A percentile compares a stretch with the other conserved stretches of the same genome.
Conservation (phyloP, 1,284 basidiomycete genomes). For the Volvariella surrecta region DNA sequence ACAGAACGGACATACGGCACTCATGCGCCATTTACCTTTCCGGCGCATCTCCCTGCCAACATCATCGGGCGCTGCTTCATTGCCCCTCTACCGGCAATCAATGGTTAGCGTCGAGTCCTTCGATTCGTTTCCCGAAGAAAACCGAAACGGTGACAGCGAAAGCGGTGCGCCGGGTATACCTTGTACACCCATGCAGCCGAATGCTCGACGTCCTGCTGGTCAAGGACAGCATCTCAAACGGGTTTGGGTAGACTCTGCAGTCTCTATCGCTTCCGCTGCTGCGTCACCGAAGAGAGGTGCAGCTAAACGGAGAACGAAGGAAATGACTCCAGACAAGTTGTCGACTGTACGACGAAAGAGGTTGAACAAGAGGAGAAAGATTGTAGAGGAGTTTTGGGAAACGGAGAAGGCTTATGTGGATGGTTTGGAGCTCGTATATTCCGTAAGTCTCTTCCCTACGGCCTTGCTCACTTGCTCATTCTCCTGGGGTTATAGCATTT, state of each 20-base stretch:
- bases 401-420: slow-evolving; percentile 76
- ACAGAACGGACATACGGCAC: neutral
- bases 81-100: slow-evolving; percentile 50
- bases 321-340: slow-evolving; percentile 21
- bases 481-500: slow-evolving; percentile 47
- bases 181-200: neutral
- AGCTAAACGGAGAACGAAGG: slow-evolving; percentile 12
- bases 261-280: neutral
- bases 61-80: slow-evolving; percentile 23
- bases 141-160: too few species aligned
- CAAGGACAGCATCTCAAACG: too few species aligned
- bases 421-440: slow-evolving; percentile 75
- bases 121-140: slow-evolving; percentile 53
- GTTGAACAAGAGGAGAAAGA: slow-evolving; percentile 38
- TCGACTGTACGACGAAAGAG: slow-evolving; percentile 28
- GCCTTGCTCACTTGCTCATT: neutral
- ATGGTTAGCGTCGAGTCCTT: slow-evolving; percentile 60
- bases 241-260: neutral
- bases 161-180: neutral
- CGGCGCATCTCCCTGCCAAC: slow-evolving; percentile 70
- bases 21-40: slow-evolving; percentile 41
- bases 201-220: too few species aligned
- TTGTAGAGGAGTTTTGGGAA: slow-evolving; percentile 71
- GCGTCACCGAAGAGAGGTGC: neutral
- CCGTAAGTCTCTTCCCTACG: slow-evolving; percentile 34